Conservation (phyloP, 2,329 filamentous ascomycete genomes). For the Colletotrichum viniferum region DNA sequence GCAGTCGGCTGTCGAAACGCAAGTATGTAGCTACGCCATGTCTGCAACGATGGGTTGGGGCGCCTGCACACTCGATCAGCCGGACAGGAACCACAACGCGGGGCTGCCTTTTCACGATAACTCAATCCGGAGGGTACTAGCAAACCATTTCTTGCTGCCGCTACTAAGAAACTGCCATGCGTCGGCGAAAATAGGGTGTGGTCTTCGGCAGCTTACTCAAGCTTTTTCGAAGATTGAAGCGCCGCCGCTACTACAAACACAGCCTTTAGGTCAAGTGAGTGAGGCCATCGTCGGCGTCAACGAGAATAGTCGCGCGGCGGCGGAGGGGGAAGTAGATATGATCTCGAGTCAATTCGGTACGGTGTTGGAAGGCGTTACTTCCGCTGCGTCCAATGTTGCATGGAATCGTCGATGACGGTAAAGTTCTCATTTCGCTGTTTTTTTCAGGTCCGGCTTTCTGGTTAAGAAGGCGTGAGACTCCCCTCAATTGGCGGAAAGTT, state of each 20-base stretch:
- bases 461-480: background rate
- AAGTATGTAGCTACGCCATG: background rate
- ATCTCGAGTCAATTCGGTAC: background rate
- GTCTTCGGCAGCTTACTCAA: background rate
- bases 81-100: background rate
- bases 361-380: background rate
- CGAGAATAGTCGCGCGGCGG: background rate
- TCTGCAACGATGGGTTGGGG: background rate
- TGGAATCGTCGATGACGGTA: background rate
- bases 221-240: background rate
- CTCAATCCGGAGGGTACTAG: background rate
- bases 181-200: background rate
- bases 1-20: background rate
- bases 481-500: background rate
- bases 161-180: background rate
- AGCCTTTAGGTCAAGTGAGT: background rate
- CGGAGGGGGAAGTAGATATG: background rate
- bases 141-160: background rate
- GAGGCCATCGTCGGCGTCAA: background rate
- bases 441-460: background rate
- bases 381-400: background rate
- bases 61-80: background rate
- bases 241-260: background rate
- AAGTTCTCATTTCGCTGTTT: background rate
- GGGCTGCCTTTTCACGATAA: background rate